A percentile compares a stretch with the other conserved stretches of the same genome.
Conservation (phyloP, 805 yeast genomes). For the Vanderwaltozyma polyspora region DNA sequence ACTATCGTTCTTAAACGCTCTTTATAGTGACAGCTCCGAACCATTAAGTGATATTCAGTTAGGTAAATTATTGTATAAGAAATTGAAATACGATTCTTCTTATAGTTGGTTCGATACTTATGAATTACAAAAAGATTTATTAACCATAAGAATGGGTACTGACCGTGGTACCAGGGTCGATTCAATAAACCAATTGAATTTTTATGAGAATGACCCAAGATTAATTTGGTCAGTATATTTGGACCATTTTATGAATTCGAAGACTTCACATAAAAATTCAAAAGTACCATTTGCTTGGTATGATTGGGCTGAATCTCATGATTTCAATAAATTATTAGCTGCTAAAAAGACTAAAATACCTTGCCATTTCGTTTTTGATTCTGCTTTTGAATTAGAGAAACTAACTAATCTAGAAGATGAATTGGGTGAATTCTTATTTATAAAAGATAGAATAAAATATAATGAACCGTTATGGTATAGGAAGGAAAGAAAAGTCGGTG, state of each 20-base stretch:
- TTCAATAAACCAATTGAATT: slow-evolving; percentile 18
- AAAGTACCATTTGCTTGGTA: slow-evolving; percentile 41
- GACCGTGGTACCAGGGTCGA: slow-evolving; percentile 8
- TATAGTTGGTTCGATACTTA: slow-evolving; percentile 13
- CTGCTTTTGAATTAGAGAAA: slow-evolving; percentile 12
- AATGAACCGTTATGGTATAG: slow-evolving; percentile 9
- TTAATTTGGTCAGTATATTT: slow-evolving; percentile 41
- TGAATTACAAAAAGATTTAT: slow-evolving; percentile 11
- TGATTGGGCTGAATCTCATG: slow-evolving; percentile 42
- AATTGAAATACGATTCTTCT: slow-evolving; percentile 11
- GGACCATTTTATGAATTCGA: slow-evolving; percentile 26
- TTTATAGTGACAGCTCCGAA: background rate
- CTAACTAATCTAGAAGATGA: slow-evolving; percentile 13
- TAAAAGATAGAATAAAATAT: slow-evolving; percentile 14
- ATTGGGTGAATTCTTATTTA: slow-evolving; percentile 14
- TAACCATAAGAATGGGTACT: slow-evolving; percentile 12
- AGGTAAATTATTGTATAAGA: slow-evolving; percentile 9
- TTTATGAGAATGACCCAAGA: slow-evolving; percentile 46
- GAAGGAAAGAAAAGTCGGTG: slow-evolving; percentile 3
- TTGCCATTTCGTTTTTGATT: slow-evolving; percentile 18
- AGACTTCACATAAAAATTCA: slow-evolving; percentile 9
- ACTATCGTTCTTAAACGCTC: background rate
- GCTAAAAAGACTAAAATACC: slow-evolving; percentile 13
- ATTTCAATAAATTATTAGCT: slow-evolving; percentile 31
- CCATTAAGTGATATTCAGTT: slow-evolving; percentile 1